Conservation (phyloP, 78 protist species). For the Speleostelium caveatum region DNA sequence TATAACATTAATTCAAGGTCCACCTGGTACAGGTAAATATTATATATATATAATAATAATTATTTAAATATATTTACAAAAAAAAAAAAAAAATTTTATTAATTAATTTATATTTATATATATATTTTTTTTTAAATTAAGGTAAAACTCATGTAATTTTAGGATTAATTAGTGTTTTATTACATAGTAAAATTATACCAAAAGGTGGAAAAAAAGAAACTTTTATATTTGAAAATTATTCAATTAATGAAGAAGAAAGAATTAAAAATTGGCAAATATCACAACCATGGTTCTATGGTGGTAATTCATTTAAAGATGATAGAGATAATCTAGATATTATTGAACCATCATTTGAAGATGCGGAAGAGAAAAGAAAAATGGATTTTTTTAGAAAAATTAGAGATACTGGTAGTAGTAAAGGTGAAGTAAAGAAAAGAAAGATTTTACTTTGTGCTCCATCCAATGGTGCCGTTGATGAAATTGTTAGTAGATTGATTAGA, state of each 20-base stretch:
- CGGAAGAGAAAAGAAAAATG: conserved; percentile 52
- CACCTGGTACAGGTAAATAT: conserved; percentile 84
- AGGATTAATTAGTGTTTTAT: conserved; percentile 59
- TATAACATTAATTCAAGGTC: conserved; percentile 76
- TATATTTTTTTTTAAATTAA: too few relatives aligned
- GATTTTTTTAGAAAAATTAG: conserved; percentile 57
- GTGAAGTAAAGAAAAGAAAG: conserved; percentile 9
- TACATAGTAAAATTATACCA: conserved; percentile 51
- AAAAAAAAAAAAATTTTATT: too few relatives aligned
- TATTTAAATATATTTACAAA: too few relatives aligned
- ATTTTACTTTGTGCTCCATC: conserved; percentile 89
- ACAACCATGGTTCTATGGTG: conserved; percentile 45
- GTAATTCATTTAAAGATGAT: neutral
- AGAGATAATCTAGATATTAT: conserved; percentile 41
- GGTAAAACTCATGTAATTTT: conserved; percentile 70
- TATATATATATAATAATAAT: too few relatives aligned
- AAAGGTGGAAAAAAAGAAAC: neutral
- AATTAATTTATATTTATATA: too few relatives aligned
- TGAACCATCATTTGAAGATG: conserved; percentile 47
- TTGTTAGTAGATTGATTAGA: conserved; percentile 74
- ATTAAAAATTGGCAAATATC: conserved; percentile 33
- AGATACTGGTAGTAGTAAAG: conserved; percentile 35
- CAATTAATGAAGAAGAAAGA: neutral
- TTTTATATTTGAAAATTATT: neutral
- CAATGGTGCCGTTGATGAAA: conserved; percentile 92